phyloP scores from a whole-genome alignment of 1,139 yeast genomes.

The Suhomyces chickasaworum region DNA sequence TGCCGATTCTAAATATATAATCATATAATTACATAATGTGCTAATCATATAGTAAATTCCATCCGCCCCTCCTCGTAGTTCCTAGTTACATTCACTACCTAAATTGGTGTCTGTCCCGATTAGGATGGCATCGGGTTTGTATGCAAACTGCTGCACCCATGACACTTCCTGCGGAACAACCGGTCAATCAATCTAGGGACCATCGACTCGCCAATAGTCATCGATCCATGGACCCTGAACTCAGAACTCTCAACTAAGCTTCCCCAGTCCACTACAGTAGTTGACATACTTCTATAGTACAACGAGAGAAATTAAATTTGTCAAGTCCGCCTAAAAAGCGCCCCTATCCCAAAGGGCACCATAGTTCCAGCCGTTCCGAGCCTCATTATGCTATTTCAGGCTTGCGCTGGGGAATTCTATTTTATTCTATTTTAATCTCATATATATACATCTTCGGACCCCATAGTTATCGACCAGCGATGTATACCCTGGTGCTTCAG shows the following conservation, averaged over 20 bases:
- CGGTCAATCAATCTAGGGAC: background rate
- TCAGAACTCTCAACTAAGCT: too few relatives aligned
- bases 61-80: background rate
- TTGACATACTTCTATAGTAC: too few relatives aligned
- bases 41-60: too few relatives aligned
- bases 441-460: conserved; percentile 2
- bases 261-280: too few relatives aligned
- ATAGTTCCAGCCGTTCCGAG: conserved; percentile 5
- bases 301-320: too few relatives aligned
- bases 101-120: background rate
- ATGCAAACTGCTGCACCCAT: conserved; percentile 1
- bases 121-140: too few relatives aligned
- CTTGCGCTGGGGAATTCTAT: conserved; percentile 2
- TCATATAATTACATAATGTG: background rate
- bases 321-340: background rate
- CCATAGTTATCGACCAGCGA: conserved; percentile 1
- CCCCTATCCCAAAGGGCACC: background rate
- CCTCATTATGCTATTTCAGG: conserved; percentile 1
- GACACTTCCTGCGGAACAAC: conserved; percentile 2
- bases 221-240: background rate
- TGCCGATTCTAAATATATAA: background rate
- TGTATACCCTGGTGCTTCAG: conserved; percentile 6
- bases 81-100: background rate
- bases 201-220: background rate
- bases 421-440: background rate